These are phyloP conservation scores for Penicillium sp. DNA, from an alignment of 2,329 filamentous ascomycete genomes.

Conservation along the genomic window DNA sequence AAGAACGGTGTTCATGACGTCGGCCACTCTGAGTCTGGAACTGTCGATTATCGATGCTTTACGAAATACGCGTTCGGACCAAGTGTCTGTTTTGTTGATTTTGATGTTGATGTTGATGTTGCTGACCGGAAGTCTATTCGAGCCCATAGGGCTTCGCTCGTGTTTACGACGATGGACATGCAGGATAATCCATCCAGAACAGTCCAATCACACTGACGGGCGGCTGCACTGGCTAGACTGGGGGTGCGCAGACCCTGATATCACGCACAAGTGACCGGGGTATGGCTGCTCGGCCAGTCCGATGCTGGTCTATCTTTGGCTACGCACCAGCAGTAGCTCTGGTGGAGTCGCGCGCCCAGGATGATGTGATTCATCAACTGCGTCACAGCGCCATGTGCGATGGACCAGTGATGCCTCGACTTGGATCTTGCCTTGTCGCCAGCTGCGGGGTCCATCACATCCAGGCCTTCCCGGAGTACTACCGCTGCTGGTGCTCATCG, in stretches of 20 bases:
- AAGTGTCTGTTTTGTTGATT: background rate
- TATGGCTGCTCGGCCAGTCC: slow-evolving; percentile 18
- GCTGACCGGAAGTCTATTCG: background rate
- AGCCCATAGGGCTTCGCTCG: background rate
- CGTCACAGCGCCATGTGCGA: slow-evolving; percentile 29
- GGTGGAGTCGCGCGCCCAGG: slow-evolving; percentile 20
- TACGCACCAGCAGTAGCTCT: slow-evolving; percentile 18
- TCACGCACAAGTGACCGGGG: slow-evolving; percentile 9
- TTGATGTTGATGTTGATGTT: background rate
- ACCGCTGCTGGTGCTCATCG: too few relatives aligned
- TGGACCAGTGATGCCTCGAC: slow-evolving; percentile 22
- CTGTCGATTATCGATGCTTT: background rate
- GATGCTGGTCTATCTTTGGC: slow-evolving; percentile 11
- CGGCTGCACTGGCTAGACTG: slow-evolving; percentile 10
- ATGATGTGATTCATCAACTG: slow-evolving; percentile 30
- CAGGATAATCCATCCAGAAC: background rate
- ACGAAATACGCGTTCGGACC: background rate
- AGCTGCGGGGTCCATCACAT: slow-evolving; percentile 33
- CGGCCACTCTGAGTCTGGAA: background rate
- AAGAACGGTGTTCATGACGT: background rate
- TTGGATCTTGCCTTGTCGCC: slow-evolving; percentile 17
- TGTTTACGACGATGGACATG: background rate
- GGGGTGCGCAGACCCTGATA: slow-evolving; percentile 5
- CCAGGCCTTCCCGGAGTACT: too few relatives aligned
- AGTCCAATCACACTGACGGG: slow-evolving; percentile 15